These are phyloP conservation scores for Iris macrosiphon DNA, from an alignment of 106 monocot species.

Conservation along the genomic window DNA sequence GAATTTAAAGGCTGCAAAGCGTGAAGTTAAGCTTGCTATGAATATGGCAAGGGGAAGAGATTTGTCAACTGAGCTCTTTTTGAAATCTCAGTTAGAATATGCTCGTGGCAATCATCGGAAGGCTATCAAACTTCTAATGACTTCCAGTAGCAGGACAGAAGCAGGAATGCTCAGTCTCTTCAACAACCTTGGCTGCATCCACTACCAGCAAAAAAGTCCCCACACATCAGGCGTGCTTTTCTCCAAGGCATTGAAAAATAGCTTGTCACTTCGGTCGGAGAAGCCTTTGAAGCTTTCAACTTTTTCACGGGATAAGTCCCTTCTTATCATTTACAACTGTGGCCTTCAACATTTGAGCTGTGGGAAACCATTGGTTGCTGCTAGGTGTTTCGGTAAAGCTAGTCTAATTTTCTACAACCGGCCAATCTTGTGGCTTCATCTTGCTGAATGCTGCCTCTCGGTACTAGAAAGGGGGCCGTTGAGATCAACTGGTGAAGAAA, in stretches of 20 bases:
- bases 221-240: conserved; percentile 46
- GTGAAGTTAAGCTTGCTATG: conserved; percentile 81
- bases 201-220: conserved; percentile 39
- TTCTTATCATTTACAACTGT: conserved; percentile 67
- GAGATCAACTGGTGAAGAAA: conserved; percentile 17
- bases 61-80: conserved; percentile 60
- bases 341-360: conserved; percentile 59
- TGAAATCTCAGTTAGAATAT: conserved; percentile 92
- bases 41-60: conserved; percentile 72
- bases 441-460: conserved; percentile 74
- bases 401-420: conserved; percentile 28
- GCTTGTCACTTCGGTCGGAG: conserved; percentile 25
- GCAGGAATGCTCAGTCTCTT: conserved; percentile 36
- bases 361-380: conserved; percentile 67
- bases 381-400: conserved; percentile 59
- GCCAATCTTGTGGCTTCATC: conserved; percentile 81
- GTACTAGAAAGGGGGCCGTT: conserved; percentile 66
- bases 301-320: conserved; percentile 71
- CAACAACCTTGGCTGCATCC: conserved; percentile 83
- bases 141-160: conserved; percentile 52
- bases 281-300: conserved; percentile 57
- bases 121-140: conserved; percentile 61
- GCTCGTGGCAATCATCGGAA: conserved; percentile 73
- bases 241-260: conserved; percentile 49
- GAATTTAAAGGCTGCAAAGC: conserved; percentile 75